Evolutionary conservation across 306 rosid species (phyloP), one percentile per base, ranked within the genome.

Genomic region (Vigna trinervia): DNA sequence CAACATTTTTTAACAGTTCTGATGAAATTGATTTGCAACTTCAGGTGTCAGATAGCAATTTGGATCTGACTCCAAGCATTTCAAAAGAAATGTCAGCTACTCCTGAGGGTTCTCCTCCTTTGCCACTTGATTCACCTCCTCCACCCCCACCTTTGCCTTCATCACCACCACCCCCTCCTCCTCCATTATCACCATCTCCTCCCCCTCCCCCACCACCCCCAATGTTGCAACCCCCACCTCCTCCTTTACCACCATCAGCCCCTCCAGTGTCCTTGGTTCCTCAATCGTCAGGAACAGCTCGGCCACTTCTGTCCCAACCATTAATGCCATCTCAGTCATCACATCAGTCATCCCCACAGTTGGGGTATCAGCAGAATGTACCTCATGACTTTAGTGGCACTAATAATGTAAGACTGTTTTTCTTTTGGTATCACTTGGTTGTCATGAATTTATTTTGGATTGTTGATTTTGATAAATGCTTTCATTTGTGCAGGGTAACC

Each of bases 101-200:
- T 22, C 84, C 88, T 0, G 97, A 89, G 75, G 92, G 94, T 74
- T 96, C 99, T 86, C 97, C 97, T 53, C 99, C 99, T 39, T 80
- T 92, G 79, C 99, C 99, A 73, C 85, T 81, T 43, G 98, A 90
- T 86, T 92, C 99, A 47, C 99, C 99, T 47, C 98, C 99, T 45
- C 80, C 90, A 60, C 89, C 88, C 72, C 99, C 99, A 53, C 99
- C 99, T 30, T 75, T 92, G 77, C 99, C 99, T 77, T 88, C 98
- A 53, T 92, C 99, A 53, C 96, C 99, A 30, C 96, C 98, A 0
- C 99, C 99, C 5, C 97, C 93, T 0, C 93, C 89, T 15, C 96
- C 94, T 38, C 89, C 86, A 14, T 80, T 60, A 12, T 88, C 86
- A 4, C 87, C 88, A 69, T 84, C 97, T 52, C 86, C 89, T 26